phyloP scores from a whole-genome alignment of 208 protist species.

The Naegleria fowleri region DNA sequence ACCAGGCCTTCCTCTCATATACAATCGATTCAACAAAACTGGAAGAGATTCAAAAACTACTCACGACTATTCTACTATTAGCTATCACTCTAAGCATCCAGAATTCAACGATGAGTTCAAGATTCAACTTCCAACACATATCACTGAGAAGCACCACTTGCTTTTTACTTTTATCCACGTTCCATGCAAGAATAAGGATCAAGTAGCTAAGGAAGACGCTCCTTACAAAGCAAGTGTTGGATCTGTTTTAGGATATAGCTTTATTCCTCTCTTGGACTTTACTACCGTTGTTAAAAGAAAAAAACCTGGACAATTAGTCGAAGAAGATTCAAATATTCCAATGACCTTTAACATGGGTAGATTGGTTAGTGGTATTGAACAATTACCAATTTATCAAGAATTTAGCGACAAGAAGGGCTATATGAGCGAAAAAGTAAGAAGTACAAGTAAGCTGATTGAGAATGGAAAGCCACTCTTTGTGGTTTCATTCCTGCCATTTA shows the following conservation, averaged over 20 bases:
- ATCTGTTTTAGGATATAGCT: neutral
- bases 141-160: neutral
- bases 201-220: neutral
- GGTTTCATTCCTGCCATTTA: neutral
- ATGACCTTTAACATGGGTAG: neutral
- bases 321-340: neutral
- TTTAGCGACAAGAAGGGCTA: neutral
- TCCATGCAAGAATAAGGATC: neutral
- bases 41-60: neutral
- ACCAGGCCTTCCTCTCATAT: neutral
- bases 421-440: neutral
- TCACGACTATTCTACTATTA: neutral
- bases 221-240: neutral
- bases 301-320: neutral
- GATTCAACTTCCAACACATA: neutral
- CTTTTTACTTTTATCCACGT: conserved; percentile 17
- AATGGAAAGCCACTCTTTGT: neutral
- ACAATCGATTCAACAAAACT: neutral
- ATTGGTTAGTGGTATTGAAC: neutral
- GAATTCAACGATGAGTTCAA: conserved; percentile 24
- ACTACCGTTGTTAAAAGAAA: neutral
- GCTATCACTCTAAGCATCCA: neutral
- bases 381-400: neutral
- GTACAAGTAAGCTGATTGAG: neutral
- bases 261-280: conserved; percentile 11